Base-by-base conservation (phyloP, 129 eudicot species). In the Glebionis coronaria region DNA sequence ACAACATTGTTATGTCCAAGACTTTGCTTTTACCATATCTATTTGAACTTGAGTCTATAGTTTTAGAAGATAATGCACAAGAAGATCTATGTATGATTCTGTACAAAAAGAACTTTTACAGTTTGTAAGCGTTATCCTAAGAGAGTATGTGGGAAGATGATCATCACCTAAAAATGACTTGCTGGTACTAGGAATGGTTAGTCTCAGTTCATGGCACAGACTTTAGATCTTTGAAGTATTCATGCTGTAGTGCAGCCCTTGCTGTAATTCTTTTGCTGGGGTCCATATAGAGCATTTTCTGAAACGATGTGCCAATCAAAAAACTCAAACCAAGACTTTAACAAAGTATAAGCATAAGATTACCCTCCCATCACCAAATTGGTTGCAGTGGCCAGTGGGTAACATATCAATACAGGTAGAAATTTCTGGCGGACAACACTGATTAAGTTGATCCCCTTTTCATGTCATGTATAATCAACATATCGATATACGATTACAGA, bases 221-320 rank as follows among this genome's bases (percentile, higher is more conserved):
- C 35, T 84, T 90, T 12, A 85, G 77, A 74, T 91, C 93, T 82
- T 87, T 87, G 76, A 91, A 91, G 85, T 91, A 91, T 68, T 91
- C 90, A 29, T 91, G 97, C 78, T 87, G 88, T 51, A 91, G 93
- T 13, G 94, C 96, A 53, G 71, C 73, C 80, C 88, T 83, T 4
- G 96, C 97, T 25, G 96, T 91, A 66, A 87, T 83, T 79, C 96
- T 87, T 83, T 71, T 81, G 80, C 81, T 81, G 28, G 97, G 96
- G 68, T 91, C 97, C 87, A 91, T 71, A 80, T 76, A 49, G 23
- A 91, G 88, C 97, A 91, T 85, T 91, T 91, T 91, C 96, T 87
- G 88, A 44, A 83, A 73, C 42, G 12, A 13, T 44, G 19, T 52
- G 0, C n/a, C 20, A 44, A 46, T 35, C 2, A 12, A 44, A 38